Evolutionary conservation across 768 basidiomycete species (phyloP), one percentile per base, ranked within the genome.

Genomic region (Rhizopogon rudus): DNA sequence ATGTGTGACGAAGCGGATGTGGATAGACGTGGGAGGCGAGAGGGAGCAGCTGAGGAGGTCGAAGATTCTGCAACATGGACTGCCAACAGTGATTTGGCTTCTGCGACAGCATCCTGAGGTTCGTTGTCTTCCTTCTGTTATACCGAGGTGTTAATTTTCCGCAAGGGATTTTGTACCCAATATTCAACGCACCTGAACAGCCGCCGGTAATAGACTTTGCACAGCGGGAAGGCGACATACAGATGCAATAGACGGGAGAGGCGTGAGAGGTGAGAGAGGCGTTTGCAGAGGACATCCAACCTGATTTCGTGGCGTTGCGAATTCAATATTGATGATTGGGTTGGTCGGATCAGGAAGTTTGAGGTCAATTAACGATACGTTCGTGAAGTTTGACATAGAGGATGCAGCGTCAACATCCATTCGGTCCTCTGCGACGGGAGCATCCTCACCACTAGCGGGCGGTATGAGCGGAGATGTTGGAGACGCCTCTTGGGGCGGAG

Each of bases 211-310:
- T 37, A 68, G 43, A 44, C 28, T 45, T 39, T 45, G 59, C 44
- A 59, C 59, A 17, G 33, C 46, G 20, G 58, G 60, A 6, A 53
- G 44, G 39, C 20, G 22, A 48, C 49, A 59, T 3, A 37, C 17
- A 29, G 63, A 62, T 5, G 81, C 81, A 1, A 82, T 80, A 56
- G 76, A 72, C 6, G 80, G 76, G 35, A 81, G 61, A 6, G 82
- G 82, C 6, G 82, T 82, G 37, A 84, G 68, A 16, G 77, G 77
- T 1, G 77, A 78, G 55, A 73, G 63, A 9, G 73, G 67, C 4
- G 65, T 61, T 14, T 55, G 16, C 2, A 52, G 16, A 31, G 46
- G 52, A 20, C 46, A 31, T 17, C 29, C 20, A 4, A 58, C 53
- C 40, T 48, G 44, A 12, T 52, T 31, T 22, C 44, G 39, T 29